Conservation (phyloP, 1,284 basidiomycete species). For the Pseudozyma pruni region DNA sequence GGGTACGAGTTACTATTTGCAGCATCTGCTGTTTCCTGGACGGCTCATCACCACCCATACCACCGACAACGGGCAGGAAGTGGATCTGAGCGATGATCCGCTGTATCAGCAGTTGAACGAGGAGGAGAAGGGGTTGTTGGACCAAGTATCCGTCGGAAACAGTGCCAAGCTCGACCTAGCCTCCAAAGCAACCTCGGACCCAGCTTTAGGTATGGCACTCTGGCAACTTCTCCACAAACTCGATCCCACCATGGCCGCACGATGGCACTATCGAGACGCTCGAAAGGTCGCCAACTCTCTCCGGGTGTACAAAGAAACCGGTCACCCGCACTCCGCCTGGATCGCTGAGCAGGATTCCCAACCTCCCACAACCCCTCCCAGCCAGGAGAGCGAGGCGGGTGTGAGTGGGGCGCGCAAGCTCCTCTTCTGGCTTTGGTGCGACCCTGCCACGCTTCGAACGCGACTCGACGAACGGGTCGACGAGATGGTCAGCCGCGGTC, state of each 20-base stretch:
- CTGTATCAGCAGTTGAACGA: neutral
- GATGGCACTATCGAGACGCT: conserved; percentile 96
- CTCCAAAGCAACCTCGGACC: neutral
- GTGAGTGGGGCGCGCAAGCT: conserved; percentile 74
- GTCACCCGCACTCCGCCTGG: conserved; percentile 77
- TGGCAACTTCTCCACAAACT: conserved; percentile 77
- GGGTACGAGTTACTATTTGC: conserved; percentile 96
- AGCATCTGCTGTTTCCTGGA: conserved; percentile 76
- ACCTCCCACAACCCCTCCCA: neutral
- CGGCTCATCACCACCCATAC: conserved; percentile 56
- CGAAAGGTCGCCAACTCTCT: conserved; percentile 87
- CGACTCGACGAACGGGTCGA: conserved; percentile 85
- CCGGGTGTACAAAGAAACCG: conserved; percentile 80
- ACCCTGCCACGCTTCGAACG: conserved; percentile 74
- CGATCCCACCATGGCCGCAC: conserved; percentile 79
- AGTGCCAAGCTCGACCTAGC: conserved; percentile 17
- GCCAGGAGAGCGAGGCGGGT: conserved; percentile 1
- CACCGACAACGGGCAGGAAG: neutral
- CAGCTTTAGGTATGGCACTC: conserved; percentile 69
- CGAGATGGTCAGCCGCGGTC: conserved; percentile 87
- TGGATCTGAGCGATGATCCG: conserved; percentile 3
- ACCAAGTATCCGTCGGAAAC: neutral
- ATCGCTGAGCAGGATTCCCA: conserved; percentile 71
- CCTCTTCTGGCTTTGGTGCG: conserved; percentile 91
- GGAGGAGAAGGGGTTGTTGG: conserved; percentile 10